A percentile compares a stretch with the other conserved stretches of the same genome.
Conservation (phyloP, 495 filamentous ascomycete genomes). For the Tuber melanosporum region DNA sequence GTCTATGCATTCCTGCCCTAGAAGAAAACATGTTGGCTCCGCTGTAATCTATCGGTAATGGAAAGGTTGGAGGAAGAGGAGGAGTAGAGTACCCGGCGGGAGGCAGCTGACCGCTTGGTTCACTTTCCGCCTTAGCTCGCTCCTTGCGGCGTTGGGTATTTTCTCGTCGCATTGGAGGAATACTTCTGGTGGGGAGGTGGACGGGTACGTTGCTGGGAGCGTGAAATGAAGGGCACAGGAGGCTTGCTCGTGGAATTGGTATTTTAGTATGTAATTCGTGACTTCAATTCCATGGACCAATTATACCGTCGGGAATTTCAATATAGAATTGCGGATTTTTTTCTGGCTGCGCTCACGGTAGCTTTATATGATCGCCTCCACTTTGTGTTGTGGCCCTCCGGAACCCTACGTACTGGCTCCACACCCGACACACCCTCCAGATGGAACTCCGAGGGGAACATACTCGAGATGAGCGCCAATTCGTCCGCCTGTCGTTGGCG, state of each 20-base stretch:
- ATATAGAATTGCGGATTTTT: neutral
- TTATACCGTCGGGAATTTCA: neutral
- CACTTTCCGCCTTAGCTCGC: constrained; percentile 5
- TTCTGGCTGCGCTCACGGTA: neutral
- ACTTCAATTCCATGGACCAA: neutral
- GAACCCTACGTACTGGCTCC: constrained; percentile 1
- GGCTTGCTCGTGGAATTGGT: neutral
- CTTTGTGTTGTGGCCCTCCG: neutral
- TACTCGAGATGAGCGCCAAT: neutral
- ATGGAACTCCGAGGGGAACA: neutral
- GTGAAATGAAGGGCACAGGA: constrained; percentile 5
- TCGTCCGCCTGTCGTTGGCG: neutral
- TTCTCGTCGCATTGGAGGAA: constrained; percentile 1
- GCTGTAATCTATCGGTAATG: neutral
- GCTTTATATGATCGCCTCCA: too few species aligned
- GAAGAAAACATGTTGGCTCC: neutral
- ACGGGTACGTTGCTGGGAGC: neutral
- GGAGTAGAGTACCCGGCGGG: neutral
- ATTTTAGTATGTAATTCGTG: neutral
- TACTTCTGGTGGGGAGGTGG: neutral
- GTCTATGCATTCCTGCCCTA: constrained; percentile 7
- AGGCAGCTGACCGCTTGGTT: neutral
- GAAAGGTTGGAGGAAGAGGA: too few species aligned
- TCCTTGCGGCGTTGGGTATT: neutral
- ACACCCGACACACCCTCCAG: neutral